Percentiles rank a stretch among this genome's conserved stretches.
Evolutionary conservation across 352 stramenopile genomes (phyloP).

Genomic region (Elongisporangium senticosum): DNA sequence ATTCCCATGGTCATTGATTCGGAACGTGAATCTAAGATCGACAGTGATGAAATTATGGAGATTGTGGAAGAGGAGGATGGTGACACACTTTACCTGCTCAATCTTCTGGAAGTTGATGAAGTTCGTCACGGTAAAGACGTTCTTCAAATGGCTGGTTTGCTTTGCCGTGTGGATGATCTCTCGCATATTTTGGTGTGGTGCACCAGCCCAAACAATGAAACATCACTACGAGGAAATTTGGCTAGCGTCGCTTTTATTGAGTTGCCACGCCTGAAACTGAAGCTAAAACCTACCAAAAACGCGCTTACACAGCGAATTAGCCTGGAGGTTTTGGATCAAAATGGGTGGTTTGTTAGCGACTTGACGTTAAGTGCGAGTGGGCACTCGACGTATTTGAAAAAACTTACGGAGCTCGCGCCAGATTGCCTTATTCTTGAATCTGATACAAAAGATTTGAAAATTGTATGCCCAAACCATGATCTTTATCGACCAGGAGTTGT

Average conservation of each 20-base stretch:
- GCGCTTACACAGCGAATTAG: conserved; percentile 38
- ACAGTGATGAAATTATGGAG: conserved; percentile 39
- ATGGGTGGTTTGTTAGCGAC: conserved; percentile 79
- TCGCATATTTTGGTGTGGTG: conserved; percentile 98
- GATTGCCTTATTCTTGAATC: conserved; percentile 76
- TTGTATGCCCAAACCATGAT: conserved; percentile 81
- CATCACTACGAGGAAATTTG: conserved; percentile 13
- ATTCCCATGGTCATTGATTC: conserved; percentile 38
- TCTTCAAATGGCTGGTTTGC: conserved; percentile 77
- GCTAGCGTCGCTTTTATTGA: conserved; percentile 93
- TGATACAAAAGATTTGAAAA: conserved; percentile 67
- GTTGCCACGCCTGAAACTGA: conserved; percentile 96
- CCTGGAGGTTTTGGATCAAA: conserved; percentile 75
- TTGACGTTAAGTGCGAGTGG: conserved; percentile 28
- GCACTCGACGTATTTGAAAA: conserved; percentile 44
- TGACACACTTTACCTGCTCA: conserved; percentile 90
- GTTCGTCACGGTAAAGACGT: conserved; percentile 25
- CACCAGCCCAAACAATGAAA: conserved; percentile 15
- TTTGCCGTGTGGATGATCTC: conserved; percentile 94
- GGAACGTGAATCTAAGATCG: conserved; percentile 39
- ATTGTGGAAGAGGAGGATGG: conserved; percentile 53
- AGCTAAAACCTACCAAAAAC: conserved; percentile 78
- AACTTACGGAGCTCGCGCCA: conserved; percentile 39
- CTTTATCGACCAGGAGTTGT: conserved; percentile 70
- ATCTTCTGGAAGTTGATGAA: conserved; percentile 84